Evolutionary conservation across 2,329 filamentous ascomycete species (phyloP), one percentile per base, ranked within the genome.

Genomic region (Grosmannia serpens): DNA sequence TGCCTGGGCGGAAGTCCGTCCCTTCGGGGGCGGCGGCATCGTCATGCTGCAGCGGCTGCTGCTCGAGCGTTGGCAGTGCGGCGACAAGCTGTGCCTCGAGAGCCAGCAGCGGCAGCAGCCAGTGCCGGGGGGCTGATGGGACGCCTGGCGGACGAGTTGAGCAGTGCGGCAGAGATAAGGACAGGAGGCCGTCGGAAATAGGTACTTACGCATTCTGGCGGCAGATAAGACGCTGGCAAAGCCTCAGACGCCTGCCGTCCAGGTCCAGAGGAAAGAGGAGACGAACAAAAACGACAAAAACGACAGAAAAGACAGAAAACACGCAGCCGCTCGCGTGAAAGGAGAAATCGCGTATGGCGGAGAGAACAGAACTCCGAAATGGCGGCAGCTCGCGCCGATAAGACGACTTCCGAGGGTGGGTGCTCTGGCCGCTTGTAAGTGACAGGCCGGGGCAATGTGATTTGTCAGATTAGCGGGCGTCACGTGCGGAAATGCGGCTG

Each of bases 71-170:
- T 17, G 58, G 55, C 3, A 24, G 46, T 10, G 55, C 55, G 5
- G 15, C n/a, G 6, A 17, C 47, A 5, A 15, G 24, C 24, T 9
- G 46, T 2, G 33, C n/a, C 15, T 15, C 20, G 8, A 53, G 52
- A 17, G 55, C 55, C 13, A 64, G 56, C 11, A 61, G 24, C 35
- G 60, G 29, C 24, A 61, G 52, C 44, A 57, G 31, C 55, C 41
- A 56, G 50, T 35, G 47, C 50, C 46, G 46, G 44, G 57, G 20
- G 6, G 50, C 38, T 8, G 53, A 26, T 17, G 41, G 9, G 33
- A 29, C 24, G 33, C 41, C 55, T 59, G 47, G 11, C 29, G n/a
- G 7, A 41, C 3, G n/a, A 20, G 49, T 41, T 46, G 26, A 22
- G 38, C 15, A 31, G n/a, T 8, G 24, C 7, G 13, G 17, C 2